A percentile compares a stretch with the other conserved stretches of the same genome.
These are phyloP conservation scores for Botrytis pseudocinerea DNA, from an alignment of 2,329 filamentous ascomycete genomes.

Conservation along the genomic window DNA sequence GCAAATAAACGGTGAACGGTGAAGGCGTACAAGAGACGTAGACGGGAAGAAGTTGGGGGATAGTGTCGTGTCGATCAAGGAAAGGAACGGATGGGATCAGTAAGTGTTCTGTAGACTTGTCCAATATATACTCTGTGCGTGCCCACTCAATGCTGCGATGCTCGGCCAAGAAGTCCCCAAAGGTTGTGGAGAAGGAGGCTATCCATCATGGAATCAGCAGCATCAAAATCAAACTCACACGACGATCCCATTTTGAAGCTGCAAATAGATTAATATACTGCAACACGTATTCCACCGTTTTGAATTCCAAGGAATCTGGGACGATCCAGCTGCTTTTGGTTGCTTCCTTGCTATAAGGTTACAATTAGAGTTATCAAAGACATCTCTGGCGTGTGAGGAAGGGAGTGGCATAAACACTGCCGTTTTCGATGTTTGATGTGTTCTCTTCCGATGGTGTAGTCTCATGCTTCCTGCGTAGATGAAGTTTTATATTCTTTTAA, in stretches of 20 bases:
- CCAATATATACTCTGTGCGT: not conserved
- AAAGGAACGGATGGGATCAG: not conserved
- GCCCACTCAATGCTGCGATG: not conserved
- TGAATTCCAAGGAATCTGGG: not conserved
- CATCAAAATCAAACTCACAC: not conserved
- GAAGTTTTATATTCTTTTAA: slow-evolving; percentile 6
- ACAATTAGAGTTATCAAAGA: not conserved
- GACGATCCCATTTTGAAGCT: not conserved
- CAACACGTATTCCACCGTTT: not conserved
- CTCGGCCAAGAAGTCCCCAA: not conserved
- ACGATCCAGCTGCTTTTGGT: not conserved
- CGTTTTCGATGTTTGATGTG: not conserved
- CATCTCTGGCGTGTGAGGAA: too few relatives aligned
- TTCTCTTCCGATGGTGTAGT: not conserved
- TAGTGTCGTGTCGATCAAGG: slow-evolving; percentile 11
- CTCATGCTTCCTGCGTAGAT: not conserved
- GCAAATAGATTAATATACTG: not conserved
- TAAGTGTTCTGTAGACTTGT: not conserved
- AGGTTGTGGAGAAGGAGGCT: not conserved
- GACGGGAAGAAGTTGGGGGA: not conserved
- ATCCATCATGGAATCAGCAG: not conserved
- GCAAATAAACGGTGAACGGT: not conserved
- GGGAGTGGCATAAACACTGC: not conserved
- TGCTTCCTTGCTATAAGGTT: not conserved
- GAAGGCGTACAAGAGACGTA: not conserved